Evolutionary conservation across 768 basidiomycete genomes (phyloP).

Genomic region (Mycena vitilis): DNA sequence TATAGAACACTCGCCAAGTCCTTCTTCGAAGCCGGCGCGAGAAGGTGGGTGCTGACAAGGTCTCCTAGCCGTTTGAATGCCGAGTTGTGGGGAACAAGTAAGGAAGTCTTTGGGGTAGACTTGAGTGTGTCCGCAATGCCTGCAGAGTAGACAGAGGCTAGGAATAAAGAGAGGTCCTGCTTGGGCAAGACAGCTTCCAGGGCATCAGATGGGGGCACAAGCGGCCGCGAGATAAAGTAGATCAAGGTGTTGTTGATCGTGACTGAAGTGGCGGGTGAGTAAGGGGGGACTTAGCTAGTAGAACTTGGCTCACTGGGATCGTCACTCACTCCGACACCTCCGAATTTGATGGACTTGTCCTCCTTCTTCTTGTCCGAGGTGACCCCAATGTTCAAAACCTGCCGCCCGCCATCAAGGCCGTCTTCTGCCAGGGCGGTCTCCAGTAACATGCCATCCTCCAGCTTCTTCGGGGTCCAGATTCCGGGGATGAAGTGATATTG

Average conservation of each 20-base stretch:
- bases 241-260: constrained; percentile 82
- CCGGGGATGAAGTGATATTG: constrained; percentile 95
- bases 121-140: constrained; percentile 79
- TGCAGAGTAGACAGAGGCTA: constrained; percentile 91
- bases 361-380: constrained; percentile 60
- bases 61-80: constrained; percentile 89
- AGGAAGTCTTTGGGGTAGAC: constrained; percentile 75
- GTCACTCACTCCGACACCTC: constrained; percentile 83
- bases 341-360: constrained; percentile 77
- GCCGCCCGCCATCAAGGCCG: constrained; percentile 75
- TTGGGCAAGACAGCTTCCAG: constrained; percentile 84
- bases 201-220: constrained; percentile 85
- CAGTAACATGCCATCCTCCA: constrained; percentile 79
- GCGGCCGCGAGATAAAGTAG: constrained; percentile 88
- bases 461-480: constrained; percentile 74
- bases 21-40: constrained; percentile 78
- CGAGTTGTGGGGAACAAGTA: constrained; percentile 89
- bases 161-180: constrained; percentile 90
- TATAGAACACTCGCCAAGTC: constrained; percentile 87
- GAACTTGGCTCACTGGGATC: constrained; percentile 69
- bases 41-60: constrained; percentile 88
- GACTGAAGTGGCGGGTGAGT: constrained; percentile 56
- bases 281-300: not conserved
- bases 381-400: constrained; percentile 80
- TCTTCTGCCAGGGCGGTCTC: constrained; percentile 81